Evolutionary conservation across 768 basidiomycete genomes (phyloP).

Genomic region (Crepidotus variabilis): DNA sequence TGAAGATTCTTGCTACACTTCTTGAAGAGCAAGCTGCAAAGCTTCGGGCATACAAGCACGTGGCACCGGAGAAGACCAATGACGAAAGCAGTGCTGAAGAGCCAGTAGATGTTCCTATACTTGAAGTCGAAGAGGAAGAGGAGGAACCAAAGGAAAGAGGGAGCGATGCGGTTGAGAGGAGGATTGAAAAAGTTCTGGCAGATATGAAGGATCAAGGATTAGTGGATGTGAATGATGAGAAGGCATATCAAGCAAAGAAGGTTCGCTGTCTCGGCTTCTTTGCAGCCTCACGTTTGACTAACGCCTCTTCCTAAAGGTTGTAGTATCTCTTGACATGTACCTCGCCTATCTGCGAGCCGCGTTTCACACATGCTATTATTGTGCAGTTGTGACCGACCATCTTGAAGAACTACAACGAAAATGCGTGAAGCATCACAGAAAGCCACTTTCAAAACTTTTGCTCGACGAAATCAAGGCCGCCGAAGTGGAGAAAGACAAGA

Average conservation of each 20-base stretch:
- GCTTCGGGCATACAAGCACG: constrained; percentile 40
- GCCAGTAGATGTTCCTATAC: constrained; percentile 31
- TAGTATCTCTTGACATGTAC: constrained; percentile 86
- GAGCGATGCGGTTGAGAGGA: constrained; percentile 77
- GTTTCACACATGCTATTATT: constrained; percentile 97
- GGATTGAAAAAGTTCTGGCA: constrained; percentile 72
- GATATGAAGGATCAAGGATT: constrained; percentile 65
- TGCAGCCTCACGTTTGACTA: constrained; percentile 5
- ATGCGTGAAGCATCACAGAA: constrained; percentile 89
- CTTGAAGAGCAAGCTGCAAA: constrained; percentile 68
- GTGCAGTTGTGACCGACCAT: constrained; percentile 88
- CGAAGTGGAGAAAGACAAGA: constrained; percentile 49
- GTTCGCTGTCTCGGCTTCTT: constrained; percentile 35
- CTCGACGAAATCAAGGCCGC: constrained; percentile 59
- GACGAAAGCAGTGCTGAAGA: constrained; percentile 18
- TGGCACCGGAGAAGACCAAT: constrained; percentile 19
- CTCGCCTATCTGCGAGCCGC: constrained; percentile 90
- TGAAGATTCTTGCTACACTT: constrained; percentile 64
- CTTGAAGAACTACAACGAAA: constrained; percentile 93
- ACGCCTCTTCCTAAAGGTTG: constrained; percentile 43
- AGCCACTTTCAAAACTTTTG: constrained; percentile 58
- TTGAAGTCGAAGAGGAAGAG: constrained; percentile 43
- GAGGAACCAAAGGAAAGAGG: constrained; percentile 60
- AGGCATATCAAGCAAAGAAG: constrained; percentile 66
- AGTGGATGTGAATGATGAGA: constrained; percentile 59